These are phyloP conservation scores for Diplodia sapinea DNA, from an alignment of 2,329 filamentous ascomycete species.

Conservation along the genomic window DNA sequence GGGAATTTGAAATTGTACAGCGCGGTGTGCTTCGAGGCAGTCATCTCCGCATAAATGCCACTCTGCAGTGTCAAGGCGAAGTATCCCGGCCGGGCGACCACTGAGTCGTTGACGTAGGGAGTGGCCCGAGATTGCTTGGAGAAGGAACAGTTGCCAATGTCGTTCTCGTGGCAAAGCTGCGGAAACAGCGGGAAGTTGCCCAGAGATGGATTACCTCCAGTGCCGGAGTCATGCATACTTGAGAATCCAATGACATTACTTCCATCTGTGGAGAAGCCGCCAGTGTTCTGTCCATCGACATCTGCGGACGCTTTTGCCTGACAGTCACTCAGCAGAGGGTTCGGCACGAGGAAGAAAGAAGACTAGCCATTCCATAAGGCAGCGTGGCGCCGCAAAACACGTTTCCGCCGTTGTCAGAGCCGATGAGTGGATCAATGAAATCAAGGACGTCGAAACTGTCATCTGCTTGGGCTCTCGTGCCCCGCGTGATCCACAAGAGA, in stretches of 20 bases:
- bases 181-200: constrained; percentile 78
- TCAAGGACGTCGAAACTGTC: constrained; percentile 40
- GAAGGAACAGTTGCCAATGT: constrained; percentile 65
- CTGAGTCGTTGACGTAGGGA: constrained; percentile 57
- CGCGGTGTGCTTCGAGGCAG: constrained; percentile 63
- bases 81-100: constrained; percentile 64
- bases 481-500: not conserved
- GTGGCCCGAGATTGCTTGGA: constrained; percentile 57
- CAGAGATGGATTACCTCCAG: constrained; percentile 61
- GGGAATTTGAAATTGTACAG: constrained; percentile 67
- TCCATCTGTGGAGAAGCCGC: constrained; percentile 59
- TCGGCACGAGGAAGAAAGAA: not conserved
- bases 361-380: constrained; percentile 50
- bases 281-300: constrained; percentile 59
- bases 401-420: constrained; percentile 52
- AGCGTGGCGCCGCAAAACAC: constrained; percentile 55
- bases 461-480: not conserved
- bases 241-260: constrained; percentile 53
- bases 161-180: constrained; percentile 66
- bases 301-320: constrained; percentile 50
- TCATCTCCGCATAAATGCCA: constrained; percentile 66
- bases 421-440: constrained; percentile 54
- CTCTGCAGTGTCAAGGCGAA: constrained; percentile 64
- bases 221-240: constrained; percentile 45
- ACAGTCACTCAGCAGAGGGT: constrained; percentile 56